phyloP scores from a whole-genome alignment of 2,329 filamentous ascomycete species.

The Trichoderma simmonsii region DNA sequence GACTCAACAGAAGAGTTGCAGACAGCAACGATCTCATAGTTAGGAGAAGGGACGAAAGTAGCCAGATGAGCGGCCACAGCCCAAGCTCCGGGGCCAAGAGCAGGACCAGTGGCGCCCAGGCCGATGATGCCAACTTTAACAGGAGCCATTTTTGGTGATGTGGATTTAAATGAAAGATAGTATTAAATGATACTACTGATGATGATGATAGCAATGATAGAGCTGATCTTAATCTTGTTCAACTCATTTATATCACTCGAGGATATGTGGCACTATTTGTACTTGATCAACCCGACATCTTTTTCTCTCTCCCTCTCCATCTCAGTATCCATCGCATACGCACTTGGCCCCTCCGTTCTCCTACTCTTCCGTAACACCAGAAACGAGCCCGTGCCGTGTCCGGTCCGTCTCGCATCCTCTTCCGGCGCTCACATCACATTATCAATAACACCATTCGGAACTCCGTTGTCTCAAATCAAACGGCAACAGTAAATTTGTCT shows the following conservation, averaged over 20 bases:
- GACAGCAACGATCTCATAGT: conserved; percentile 48
- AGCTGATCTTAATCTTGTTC: neutral
- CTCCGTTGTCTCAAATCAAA: neutral
- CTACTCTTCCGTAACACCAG: neutral
- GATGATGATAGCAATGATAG: neutral
- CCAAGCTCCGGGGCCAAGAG: conserved; percentile 34
- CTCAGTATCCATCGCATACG: neutral
- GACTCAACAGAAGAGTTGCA: conserved; percentile 45
- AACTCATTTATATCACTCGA: neutral
- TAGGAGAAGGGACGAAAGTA: conserved; percentile 35
- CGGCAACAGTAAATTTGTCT: neutral
- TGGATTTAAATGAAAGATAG: neutral
- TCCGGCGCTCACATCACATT: neutral
- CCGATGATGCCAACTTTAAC: conserved; percentile 25
- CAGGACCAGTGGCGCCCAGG: conserved; percentile 14
- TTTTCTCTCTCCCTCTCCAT: neutral
- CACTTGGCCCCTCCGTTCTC: neutral
- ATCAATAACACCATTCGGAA: conserved; percentile 1
- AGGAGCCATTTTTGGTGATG: conserved; percentile 21
- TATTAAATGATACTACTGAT: neutral
- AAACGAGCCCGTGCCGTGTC: neutral
- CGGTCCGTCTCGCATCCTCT: neutral
- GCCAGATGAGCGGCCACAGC: conserved; percentile 52
- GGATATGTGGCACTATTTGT: neutral
- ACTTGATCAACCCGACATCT: neutral